Evolutionary conservation across 2,329 filamentous ascomycete species (phyloP).

Genomic region (Talaromyces sp.): DNA sequence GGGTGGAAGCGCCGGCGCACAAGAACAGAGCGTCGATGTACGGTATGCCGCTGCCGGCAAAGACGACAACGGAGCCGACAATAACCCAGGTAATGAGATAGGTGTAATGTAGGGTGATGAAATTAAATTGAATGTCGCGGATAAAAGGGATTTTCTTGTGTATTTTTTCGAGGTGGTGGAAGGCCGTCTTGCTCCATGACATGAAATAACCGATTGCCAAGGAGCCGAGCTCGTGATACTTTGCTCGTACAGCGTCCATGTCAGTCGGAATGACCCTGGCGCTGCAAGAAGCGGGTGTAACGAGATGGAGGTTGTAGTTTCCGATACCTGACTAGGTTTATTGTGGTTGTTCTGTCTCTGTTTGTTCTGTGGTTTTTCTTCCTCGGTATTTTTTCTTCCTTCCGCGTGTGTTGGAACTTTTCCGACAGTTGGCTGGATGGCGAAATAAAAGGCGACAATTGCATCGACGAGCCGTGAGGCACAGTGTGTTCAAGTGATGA

Average conservation of each 20-base stretch:
- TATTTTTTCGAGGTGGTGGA: background rate
- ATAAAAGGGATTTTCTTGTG: constrained; percentile 8
- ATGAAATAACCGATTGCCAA: background rate
- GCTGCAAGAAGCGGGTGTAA: background rate
- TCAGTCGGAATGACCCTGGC: background rate
- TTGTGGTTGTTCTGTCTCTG: background rate
- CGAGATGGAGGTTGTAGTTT: background rate
- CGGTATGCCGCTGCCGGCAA: constrained; percentile 53
- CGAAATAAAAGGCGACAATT: background rate
- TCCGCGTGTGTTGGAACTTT: background rate
- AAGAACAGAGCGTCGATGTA: constrained; percentile 92
- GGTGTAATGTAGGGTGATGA: constrained; percentile 52
- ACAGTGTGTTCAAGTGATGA: background rate
- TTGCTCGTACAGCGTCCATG: background rate
- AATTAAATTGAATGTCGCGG: constrained; percentile 32
- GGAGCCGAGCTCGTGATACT: background rate
- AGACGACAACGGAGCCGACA: constrained; percentile 71
- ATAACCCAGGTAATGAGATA: constrained; percentile 73
- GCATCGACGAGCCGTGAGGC: background rate
- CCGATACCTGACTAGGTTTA: background rate
- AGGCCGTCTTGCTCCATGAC: background rate
- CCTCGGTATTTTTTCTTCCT: background rate
- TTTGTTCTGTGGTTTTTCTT: background rate
- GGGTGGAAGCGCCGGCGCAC: constrained; percentile 76
- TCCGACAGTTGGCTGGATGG: background rate